Evolutionary conservation across 306 rosid species (phyloP), one percentile per base, ranked within the genome.

Genomic region (Vicia faba): DNA sequence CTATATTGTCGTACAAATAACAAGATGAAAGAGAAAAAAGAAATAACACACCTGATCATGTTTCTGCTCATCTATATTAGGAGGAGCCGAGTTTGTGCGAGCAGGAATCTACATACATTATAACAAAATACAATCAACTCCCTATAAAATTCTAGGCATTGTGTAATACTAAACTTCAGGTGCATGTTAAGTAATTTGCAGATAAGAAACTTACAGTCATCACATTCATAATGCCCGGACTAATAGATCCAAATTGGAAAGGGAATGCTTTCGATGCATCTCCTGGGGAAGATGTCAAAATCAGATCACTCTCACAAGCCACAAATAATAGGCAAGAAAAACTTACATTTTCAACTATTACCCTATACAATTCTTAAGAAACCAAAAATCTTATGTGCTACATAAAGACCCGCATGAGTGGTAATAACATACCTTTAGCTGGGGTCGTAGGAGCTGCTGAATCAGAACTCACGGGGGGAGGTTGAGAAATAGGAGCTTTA

Each of bases 71-170:
- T 90, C 95, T 74, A 93, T 67, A 90, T 93, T 93, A 50, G 98
- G 98, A 72, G 98, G 97, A 29, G 96, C 98, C 33, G 98, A 93
- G 84, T 86, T 93, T 31, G 98, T 93, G 36, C 96, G 88, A 48
- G 96, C 97, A 66, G 98, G 97, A 77, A 93, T 79, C 98, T 93
- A 81, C 74, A 73, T 46, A 66, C 41, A 62, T 55, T 54, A 28
- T 14, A 76, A 73, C 2, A 76, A 19, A 73, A 45, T 26, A 20
- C 33, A 35, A 73, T 73, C 66, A 73, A 51, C 38, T 31, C 31
- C 58, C 48, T 7, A 1, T 33, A 33, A 7, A 55, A 26, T 71
- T 61, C 11, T 15, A 16, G 66, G 54, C 46, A 20, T 58, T 48
- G 18, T 4, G 50, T 16, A 29, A 38, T 44, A 53, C 25, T 11